These are phyloP conservation scores for Hordeum marinum DNA, from an alignment of 176 grass and related monocot genomes.

Conservation along the genomic window DNA sequence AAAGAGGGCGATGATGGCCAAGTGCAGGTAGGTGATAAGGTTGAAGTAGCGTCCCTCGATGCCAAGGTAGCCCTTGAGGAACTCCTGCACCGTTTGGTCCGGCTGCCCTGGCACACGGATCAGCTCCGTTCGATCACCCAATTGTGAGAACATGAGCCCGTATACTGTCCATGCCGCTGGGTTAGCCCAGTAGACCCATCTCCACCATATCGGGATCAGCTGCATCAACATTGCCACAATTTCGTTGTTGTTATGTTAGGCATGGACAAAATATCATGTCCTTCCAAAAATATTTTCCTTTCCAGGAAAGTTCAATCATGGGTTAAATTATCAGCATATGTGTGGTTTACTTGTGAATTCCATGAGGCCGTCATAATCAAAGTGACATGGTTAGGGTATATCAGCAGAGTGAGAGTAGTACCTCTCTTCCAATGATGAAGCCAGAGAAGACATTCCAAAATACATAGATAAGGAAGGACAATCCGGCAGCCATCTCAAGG, in stretches of 20 bases:
- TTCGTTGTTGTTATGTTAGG: neutral
- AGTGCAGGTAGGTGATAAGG: slow-evolving; percentile 29
- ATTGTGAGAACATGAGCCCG: slow-evolving; percentile 50
- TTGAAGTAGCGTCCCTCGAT: slow-evolving; percentile 14
- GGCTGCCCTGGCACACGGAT: slow-evolving; percentile 24
- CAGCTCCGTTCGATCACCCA: slow-evolving; percentile 24
- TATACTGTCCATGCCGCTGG: slow-evolving; percentile 54
- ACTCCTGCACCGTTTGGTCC: slow-evolving; percentile 27
- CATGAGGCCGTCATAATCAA: neutral
- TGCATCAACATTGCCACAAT: neutral
- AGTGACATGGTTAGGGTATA: neutral
- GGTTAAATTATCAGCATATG: neutral
- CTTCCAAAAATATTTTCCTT: neutral
- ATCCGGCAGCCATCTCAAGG: slow-evolving; percentile 46
- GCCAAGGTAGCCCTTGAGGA: slow-evolving; percentile 43
- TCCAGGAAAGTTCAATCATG: neutral
- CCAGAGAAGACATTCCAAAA: slow-evolving; percentile 68
- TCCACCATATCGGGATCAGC: slow-evolving; percentile 57
- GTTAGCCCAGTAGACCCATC: slow-evolving; percentile 50
- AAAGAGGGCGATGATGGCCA: slow-evolving; percentile 36
- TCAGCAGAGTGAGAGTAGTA: neutral
- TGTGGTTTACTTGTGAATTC: neutral
- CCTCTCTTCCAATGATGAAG: slow-evolving; percentile 56
- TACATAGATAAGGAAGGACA: slow-evolving; percentile 59
- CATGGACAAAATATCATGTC: neutral